Evolutionary conservation across 164 flowering plant species (phyloP).

Genomic region (Aristolochia californica): DNA sequence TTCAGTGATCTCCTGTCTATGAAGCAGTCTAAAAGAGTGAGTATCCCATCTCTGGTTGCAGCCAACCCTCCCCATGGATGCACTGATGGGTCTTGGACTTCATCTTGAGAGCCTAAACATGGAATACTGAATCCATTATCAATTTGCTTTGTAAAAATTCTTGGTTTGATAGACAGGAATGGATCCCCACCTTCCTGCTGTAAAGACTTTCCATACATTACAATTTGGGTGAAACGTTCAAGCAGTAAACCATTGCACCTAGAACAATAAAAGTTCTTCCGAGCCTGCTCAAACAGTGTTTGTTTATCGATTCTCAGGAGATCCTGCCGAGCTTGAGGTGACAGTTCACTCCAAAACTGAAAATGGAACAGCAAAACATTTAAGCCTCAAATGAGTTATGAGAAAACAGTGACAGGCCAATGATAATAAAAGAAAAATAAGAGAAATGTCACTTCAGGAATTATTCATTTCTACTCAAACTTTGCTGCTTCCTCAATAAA

Average conservation of each 20-base stretch:
- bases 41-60: conserved; percentile 70
- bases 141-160: conserved; percentile 21
- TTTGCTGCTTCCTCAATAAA: too few relatives aligned
- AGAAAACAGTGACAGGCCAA: too few relatives aligned
- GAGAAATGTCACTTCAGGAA: too few relatives aligned
- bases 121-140: conserved; percentile 18
- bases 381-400: too few relatives aligned
- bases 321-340: conserved; percentile 59
- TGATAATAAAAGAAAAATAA: too few relatives aligned
- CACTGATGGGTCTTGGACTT: conserved; percentile 73
- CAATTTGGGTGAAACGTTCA: conserved; percentile 86
- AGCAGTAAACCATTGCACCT: conserved; percentile 95
- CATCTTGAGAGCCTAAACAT: conserved; percentile 37
- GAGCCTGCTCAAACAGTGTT: conserved; percentile 87
- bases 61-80: conserved; percentile 98
- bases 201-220: conserved; percentile 80
- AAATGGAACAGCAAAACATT: background rate
- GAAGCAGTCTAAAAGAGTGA: conserved; percentile 82
- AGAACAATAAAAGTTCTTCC: conserved; percentile 93
- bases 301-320: conserved; percentile 86
- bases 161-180: conserved; percentile 23
- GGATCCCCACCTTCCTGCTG: conserved; percentile 49
- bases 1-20: conserved; percentile 61
- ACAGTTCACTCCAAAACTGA: conserved; percentile 89
- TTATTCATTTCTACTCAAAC: too few relatives aligned